Evolutionary conservation across 176 grass and related monocot species (phyloP).

Genomic region (Luzula sylvatica): DNA sequence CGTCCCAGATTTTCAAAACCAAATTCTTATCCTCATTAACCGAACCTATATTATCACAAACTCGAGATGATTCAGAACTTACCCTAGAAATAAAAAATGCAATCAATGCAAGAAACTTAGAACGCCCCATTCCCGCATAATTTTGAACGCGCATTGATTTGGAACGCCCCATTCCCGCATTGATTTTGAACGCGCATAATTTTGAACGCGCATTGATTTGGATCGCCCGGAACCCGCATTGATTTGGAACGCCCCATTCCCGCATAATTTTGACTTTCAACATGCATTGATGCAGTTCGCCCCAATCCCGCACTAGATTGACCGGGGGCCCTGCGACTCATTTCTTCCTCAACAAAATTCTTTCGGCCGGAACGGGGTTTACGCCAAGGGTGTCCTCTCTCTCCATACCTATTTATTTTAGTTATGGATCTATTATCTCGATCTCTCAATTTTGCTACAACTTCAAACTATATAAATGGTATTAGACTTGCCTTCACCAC

Average conservation of each 20-base stretch:
- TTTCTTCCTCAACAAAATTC: too few species aligned
- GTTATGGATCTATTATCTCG: not conserved
- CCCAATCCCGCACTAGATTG: too few species aligned
- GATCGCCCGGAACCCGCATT: too few species aligned
- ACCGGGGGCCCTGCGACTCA: too few species aligned
- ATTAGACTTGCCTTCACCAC: not conserved
- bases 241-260: too few species aligned
- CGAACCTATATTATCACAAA: conserved; percentile 67
- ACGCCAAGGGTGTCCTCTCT: not conserved
- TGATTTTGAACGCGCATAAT: too few species aligned
- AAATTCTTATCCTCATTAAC: conserved; percentile 1
- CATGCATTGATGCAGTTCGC: too few species aligned
- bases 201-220: too few species aligned
- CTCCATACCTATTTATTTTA: not conserved
- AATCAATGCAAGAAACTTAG: conserved; percentile 43
- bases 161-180: too few species aligned
- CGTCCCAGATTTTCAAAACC: not conserved
- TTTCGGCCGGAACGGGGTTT: not conserved
- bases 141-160: too few species aligned
- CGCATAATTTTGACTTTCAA: too few species aligned
- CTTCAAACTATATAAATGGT: not conserved
- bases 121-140: too few species aligned
- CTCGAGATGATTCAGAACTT: conserved; percentile 41
- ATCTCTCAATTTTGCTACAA: not conserved
- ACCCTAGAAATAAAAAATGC: conserved; percentile 51